phyloP scores from a whole-genome alignment of 306 rosid species.

The Begonia masoniana region DNA sequence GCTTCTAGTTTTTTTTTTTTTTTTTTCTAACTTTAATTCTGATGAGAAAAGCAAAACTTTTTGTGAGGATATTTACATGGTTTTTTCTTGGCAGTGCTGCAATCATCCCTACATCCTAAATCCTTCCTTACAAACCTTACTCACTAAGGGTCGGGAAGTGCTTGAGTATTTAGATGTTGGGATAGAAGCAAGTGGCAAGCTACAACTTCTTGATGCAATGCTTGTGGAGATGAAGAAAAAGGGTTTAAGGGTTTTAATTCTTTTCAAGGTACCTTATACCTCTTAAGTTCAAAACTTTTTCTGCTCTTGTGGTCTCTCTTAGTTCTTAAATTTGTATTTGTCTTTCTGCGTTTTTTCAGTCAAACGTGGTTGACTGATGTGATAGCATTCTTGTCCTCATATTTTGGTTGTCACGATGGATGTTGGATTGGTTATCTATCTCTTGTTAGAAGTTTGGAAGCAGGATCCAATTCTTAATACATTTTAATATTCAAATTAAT shows the following conservation, averaged over 20 bases:
- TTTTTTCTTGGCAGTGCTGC: slow-evolving; percentile 56
- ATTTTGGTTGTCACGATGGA: too few relatives aligned
- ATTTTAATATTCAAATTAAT: too few relatives aligned
- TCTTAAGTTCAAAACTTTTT: slow-evolving; percentile 1
- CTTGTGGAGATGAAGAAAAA: slow-evolving; percentile 51
- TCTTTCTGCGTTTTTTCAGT: slow-evolving; percentile 3
- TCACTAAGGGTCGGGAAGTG: slow-evolving; percentile 30
- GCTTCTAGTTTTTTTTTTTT: too few relatives aligned
- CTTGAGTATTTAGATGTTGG: slow-evolving; percentile 42
- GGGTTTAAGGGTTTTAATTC: slow-evolving; percentile 49
- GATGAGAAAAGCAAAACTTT: slow-evolving; percentile 3
- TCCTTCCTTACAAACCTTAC: slow-evolving; percentile 19
- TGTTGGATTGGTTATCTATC: too few relatives aligned
- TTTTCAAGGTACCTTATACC: slow-evolving; percentile 52
- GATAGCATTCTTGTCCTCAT: background rate
- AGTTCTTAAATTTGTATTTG: background rate
- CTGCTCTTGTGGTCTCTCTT: background rate
- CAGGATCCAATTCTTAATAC: too few relatives aligned
- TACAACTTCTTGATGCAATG: slow-evolving; percentile 80
- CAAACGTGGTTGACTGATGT: background rate
- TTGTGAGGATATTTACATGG: background rate
- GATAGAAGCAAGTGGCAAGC: slow-evolving; percentile 77
- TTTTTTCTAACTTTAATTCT: background rate
- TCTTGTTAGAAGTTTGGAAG: too few relatives aligned
- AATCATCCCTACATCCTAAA: slow-evolving; percentile 70